phyloP scores from a whole-genome alignment of 192 early-diverging fungal species.

The Phlyctochytrium bullatum region DNA sequence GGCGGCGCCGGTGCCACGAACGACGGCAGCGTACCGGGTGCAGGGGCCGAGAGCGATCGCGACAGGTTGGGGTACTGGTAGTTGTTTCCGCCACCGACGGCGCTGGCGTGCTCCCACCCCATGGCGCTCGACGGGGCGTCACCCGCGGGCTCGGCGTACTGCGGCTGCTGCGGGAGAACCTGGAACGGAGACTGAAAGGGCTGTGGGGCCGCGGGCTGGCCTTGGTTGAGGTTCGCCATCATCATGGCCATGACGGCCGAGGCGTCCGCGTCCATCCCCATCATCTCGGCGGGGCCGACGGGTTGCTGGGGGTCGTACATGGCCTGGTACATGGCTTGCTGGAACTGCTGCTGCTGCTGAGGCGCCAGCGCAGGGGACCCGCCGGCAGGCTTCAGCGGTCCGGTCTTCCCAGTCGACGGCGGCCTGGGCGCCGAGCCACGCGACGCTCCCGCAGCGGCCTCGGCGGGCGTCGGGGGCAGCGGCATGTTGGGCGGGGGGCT shows the following conservation, averaged over 20 bases:
- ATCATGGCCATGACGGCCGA: no score
- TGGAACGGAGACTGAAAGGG: not conserved
- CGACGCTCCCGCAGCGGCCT: not conserved
- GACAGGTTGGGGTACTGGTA: no score
- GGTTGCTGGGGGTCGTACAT: not conserved
- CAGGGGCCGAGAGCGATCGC: no score
- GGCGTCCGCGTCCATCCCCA: no score
- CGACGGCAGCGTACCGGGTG: not conserved
- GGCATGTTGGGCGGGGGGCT: not conserved
- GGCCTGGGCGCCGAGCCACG: not conserved
- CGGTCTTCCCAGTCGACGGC: not conserved
- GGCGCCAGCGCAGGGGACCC: not conserved
- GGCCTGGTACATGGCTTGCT: not conserved
- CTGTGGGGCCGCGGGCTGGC: not conserved
- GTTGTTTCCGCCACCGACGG: no score
- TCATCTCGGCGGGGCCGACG: not conserved
- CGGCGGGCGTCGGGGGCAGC: not conserved
- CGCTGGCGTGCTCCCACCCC: no score
- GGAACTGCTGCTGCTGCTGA: not conserved
- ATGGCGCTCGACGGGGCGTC: no score
- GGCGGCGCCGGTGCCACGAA: not conserved
- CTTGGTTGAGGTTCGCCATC: no score
- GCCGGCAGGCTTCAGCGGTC: not conserved
- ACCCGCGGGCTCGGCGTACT: no score
- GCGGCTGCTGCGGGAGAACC: not conserved